Evolutionary conservation across 495 filamentous ascomycete genomes (phyloP), one percentile per base, ranked within the genome.

Genomic region (Aspergillus bertholletiae): DNA sequence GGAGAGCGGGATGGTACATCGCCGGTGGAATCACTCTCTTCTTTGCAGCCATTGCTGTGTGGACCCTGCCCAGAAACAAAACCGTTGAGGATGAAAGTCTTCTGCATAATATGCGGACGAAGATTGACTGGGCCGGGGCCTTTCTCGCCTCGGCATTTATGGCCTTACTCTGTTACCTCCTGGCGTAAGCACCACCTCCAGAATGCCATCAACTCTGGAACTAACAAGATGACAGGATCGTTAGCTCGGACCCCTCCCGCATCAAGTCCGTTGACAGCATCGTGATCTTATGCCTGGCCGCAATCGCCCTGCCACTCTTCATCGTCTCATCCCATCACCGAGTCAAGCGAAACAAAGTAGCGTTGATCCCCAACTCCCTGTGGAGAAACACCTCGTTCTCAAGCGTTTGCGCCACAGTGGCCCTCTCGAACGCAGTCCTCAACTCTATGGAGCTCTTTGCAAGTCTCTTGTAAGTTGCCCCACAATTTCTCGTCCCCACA

Each of bases 281-380:
- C 23, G 68, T 63, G 0, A 53, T 80, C 3, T 62, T 83, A 0
- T 59, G 62, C 9, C 24, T 76, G 21, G 65, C 70, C 17, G 53
- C 70, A 5, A 53, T 62, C 9, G 61, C 79, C 6, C 60, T 80
- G 0, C 72, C 76, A 0, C 62, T 58, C 0, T 85, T 84, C 56
- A 54, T 72, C 17, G 50, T 58, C 1, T 83, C 80, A 80, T 72
- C 79, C 65, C 58, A 66, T 34, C 59, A 63, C 34, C 74, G 72
- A 45, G 79, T 76, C 39, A 62, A 65, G 44, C 56, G 43, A 2
- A 62, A 66, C 5, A 67, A 69, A 23, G 69, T 78, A 11, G 79
- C 77, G 12, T 54, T 85, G 34, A 81, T 85, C 2, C 81, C 81
- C 0, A 85, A 82, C 61, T 68, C 68, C 0, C 50, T 84, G 2